These are phyloP conservation scores for Trametes polyzona DNA, from an alignment of 1,284 basidiomycete genomes.

Conservation along the genomic window DNA sequence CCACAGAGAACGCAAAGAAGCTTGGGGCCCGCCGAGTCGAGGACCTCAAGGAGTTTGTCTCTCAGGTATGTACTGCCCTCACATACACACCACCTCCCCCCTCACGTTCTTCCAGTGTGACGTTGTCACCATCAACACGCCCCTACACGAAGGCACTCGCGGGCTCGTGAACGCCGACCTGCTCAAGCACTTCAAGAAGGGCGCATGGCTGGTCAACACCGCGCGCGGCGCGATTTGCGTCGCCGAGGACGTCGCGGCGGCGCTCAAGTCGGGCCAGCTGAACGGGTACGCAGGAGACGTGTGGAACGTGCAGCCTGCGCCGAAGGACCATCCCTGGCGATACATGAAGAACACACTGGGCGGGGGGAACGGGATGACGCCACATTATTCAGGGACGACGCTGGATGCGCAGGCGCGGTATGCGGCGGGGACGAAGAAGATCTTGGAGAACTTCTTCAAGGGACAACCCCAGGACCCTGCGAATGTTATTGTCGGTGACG, in stretches of 20 bases:
- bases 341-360: constrained; percentile 80
- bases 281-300: constrained; percentile 73
- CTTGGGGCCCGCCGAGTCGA: constrained; percentile 81
- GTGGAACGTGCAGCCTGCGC: constrained; percentile 84
- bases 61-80: constrained; percentile 41
- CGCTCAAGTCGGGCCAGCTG: constrained; percentile 80
- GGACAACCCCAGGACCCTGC: constrained; percentile 72
- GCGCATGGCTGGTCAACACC: constrained; percentile 90
- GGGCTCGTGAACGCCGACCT: constrained; percentile 84
- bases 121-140: constrained; percentile 88
- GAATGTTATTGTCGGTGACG: constrained; percentile 80
- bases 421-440: constrained; percentile 79
- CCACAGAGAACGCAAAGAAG: constrained; percentile 48
- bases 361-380: constrained; percentile 84
- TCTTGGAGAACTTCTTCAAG: constrained; percentile 79
- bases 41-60: constrained; percentile 84
- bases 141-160: constrained; percentile 86
- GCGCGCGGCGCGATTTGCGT: constrained; percentile 94
- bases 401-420: constrained; percentile 92
- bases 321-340: constrained; percentile 87
- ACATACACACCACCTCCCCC: background rate
- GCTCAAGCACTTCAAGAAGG: constrained; percentile 89
- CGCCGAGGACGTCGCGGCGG: constrained; percentile 77
- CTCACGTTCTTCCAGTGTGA: constrained; percentile 56
- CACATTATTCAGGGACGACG: constrained; percentile 90